These are phyloP conservation scores for Dipteronia dyeriana DNA, from an alignment of 345 rosid genomes.

Conservation along the genomic window DNA sequence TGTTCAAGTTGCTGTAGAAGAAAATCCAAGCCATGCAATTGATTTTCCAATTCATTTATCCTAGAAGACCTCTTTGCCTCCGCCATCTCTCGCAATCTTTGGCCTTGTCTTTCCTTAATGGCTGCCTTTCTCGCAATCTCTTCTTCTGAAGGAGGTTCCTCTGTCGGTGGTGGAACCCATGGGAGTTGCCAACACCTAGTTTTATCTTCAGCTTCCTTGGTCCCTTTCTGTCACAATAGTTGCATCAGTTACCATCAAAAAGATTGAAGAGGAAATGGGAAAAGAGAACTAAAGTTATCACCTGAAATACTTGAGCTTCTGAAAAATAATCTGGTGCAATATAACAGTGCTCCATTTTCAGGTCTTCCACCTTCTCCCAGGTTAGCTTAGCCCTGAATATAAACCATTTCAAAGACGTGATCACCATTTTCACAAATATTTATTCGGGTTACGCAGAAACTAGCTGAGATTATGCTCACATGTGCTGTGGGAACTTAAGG, in stretches of 20 bases:
- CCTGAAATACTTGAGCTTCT: constrained; percentile 80
- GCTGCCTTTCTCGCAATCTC: constrained; percentile 98
- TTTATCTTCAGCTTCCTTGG: constrained; percentile 86
- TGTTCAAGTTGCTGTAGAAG: constrained; percentile 84
- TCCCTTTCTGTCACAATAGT: constrained; percentile 64
- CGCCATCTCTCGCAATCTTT: constrained; percentile 96
- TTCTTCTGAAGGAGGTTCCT: constrained; percentile 96
- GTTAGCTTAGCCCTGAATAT: constrained; percentile 66
- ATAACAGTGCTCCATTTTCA: constrained; percentile 94
- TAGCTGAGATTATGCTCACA: constrained; percentile 45
- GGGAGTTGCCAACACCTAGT: constrained; percentile 94
- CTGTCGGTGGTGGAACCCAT: constrained; percentile 86
- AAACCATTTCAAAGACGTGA: constrained; percentile 20
- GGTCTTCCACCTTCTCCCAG: constrained; percentile 97
- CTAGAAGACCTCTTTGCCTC: constrained; percentile 85
- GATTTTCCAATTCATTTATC: constrained; percentile 84
- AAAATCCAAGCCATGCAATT: constrained; percentile 75
- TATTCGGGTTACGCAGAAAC: constrained; percentile 16
- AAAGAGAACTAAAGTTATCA: constrained; percentile 26
- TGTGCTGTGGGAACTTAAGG: constrained; percentile 88
- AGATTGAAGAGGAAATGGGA: constrained; percentile 12
- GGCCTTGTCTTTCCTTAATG: constrained; percentile 87
- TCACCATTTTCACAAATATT: not conserved
- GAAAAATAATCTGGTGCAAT: constrained; percentile 71
- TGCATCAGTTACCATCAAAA: constrained; percentile 11